Evolutionary conservation across 345 rosid species (phyloP).

Genomic region (Raphanus sativus): DNA sequence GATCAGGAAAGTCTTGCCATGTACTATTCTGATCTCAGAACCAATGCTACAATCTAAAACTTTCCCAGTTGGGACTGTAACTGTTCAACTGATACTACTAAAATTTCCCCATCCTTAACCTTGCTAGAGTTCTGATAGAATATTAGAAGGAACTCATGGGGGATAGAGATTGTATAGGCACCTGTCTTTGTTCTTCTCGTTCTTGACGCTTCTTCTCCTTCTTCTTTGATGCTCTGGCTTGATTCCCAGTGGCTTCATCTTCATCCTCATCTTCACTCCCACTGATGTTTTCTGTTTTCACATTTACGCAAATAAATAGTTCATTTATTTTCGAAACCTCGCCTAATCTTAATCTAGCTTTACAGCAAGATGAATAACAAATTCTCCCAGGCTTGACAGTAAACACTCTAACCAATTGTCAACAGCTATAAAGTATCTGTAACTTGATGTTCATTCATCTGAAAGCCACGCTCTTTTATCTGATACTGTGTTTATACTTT

Average conservation of each 20-base stretch:
- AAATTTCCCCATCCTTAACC: background rate
- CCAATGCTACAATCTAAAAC: background rate
- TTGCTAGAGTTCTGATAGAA: background rate
- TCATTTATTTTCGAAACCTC: background rate
- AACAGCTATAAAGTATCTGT: background rate
- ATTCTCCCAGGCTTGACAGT: background rate
- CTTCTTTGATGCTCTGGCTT: constrained; percentile 71
- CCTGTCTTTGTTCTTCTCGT: constrained; percentile 85
- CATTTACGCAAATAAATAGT: constrained; percentile 15
- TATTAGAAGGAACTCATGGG: background rate
- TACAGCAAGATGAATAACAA: constrained; percentile 2
- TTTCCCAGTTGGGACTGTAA: background rate
- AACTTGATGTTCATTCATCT: background rate
- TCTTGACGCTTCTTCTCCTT: constrained; percentile 89
- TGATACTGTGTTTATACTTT: background rate
- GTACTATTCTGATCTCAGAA: background rate
- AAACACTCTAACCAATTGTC: constrained; percentile 2
- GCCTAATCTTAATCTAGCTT: background rate
- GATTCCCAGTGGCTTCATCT: constrained; percentile 54
- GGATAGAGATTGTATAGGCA: constrained; percentile 12
- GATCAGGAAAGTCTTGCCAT: background rate
- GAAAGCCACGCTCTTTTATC: background rate
- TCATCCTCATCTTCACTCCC: constrained; percentile 82
- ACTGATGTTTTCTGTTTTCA: constrained; percentile 56
- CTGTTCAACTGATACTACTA: background rate